Percentiles rank a stretch among this genome's conserved stretches.
These are phyloP conservation scores for Fusarium heterosporum DNA, from an alignment of 2,329 filamentous ascomycete genomes.

Conservation along the genomic window DNA sequence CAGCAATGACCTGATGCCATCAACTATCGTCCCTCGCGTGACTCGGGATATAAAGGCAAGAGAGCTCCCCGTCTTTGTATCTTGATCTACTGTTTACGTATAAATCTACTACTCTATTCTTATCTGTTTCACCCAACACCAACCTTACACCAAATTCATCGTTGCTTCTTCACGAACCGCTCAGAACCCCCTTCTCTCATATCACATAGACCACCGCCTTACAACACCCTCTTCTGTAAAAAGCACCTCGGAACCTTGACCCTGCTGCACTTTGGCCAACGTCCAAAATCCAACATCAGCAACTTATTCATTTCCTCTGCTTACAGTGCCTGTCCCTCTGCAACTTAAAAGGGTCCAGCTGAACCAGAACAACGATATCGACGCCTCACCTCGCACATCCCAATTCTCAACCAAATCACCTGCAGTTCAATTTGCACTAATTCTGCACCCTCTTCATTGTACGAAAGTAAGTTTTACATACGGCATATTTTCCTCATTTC, in stretches of 20 bases:
- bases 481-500: background rate
- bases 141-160: background rate
- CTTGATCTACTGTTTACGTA: constrained; percentile 2
- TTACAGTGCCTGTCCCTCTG: constrained; percentile 6
- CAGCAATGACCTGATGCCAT: constrained; percentile 48
- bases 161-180: background rate
- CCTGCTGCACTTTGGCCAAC: background rate
- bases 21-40: constrained; percentile 42
- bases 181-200: constrained; percentile 2
- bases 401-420: constrained; percentile 3
- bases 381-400: constrained; percentile 9
- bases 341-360: constrained; percentile 6
- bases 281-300: background rate
- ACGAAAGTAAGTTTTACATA: constrained; percentile 36
- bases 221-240: constrained; percentile 11
- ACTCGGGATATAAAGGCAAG: constrained; percentile 45
- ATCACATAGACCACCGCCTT: background rate
- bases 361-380: constrained; percentile 8
- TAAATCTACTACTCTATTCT: background rate
- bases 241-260: background rate
- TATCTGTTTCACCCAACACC: constrained; percentile 3
- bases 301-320: background rate
- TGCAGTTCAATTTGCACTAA: constrained; percentile 3
- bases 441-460: constrained; percentile 5
- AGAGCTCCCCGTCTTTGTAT: constrained; percentile 33